These are phyloP conservation scores for Globisporangium sylvaticum DNA, from an alignment of 352 stramenopile species.

Conservation along the genomic window DNA sequence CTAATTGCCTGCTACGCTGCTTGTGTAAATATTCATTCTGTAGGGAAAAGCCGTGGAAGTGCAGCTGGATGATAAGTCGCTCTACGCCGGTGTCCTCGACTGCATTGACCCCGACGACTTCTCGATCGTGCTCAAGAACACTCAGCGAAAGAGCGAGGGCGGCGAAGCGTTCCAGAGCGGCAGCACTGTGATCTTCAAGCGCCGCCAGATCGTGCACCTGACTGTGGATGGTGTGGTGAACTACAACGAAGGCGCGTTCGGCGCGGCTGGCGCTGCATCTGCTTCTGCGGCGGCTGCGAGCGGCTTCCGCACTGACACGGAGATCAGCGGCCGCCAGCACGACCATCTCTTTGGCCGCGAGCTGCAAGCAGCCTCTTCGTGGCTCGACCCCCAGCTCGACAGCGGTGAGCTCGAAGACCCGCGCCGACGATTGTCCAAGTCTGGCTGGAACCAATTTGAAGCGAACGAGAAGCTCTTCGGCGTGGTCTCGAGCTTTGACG, in stretches of 20 bases:
- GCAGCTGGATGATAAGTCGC: conserved; percentile 47
- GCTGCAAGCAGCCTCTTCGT: conserved; percentile 66
- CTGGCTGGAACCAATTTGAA: conserved; percentile 95
- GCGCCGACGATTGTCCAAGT: conserved; percentile 37
- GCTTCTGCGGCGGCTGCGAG: neutral
- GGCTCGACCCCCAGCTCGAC: conserved; percentile 79
- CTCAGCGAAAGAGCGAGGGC: conserved; percentile 39
- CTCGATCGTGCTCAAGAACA: conserved; percentile 77
- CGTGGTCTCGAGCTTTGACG: conserved; percentile 94
- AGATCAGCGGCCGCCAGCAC: conserved; percentile 81
- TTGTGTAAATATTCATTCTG: neutral
- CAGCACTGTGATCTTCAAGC: conserved; percentile 75
- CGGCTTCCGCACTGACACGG: conserved; percentile 84
- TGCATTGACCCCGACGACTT: conserved; percentile 85
- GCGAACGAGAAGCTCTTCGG: conserved; percentile 96
- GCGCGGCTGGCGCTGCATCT: conserved; percentile 15
- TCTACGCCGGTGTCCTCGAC: conserved; percentile 74
- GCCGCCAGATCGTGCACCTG: conserved; percentile 60
- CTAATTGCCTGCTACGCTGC: neutral
- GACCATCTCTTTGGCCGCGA: conserved; percentile 71
- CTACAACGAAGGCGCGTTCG: conserved; percentile 48
- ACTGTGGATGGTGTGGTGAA: conserved; percentile 53
- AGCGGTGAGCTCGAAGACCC: conserved; percentile 67
- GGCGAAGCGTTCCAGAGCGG: conserved; percentile 60
- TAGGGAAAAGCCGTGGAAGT: conserved; percentile 73